phyloP scores from a whole-genome alignment of 2,329 filamentous ascomycete genomes.

The Beauveria brongniartii region DNA sequence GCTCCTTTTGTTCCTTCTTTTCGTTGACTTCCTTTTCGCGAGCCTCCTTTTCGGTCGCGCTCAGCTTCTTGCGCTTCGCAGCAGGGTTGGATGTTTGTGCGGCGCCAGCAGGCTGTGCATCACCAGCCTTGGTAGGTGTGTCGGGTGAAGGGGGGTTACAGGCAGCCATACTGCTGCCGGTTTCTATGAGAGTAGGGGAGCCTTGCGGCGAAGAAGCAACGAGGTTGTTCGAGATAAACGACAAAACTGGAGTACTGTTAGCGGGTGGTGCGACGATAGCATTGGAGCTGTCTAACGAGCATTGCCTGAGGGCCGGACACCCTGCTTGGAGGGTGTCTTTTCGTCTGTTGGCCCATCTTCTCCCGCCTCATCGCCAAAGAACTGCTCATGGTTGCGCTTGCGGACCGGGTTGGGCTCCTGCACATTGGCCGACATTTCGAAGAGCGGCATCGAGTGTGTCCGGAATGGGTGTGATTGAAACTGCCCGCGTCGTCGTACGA shows the following conservation, averaged over 20 bases:
- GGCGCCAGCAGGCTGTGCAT: slow-evolving; percentile 17
- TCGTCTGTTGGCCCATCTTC: slow-evolving; percentile 15
- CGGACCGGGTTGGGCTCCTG: slow-evolving; percentile 32
- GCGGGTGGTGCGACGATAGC: too few species aligned
- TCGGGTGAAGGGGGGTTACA: slow-evolving; percentile 28
- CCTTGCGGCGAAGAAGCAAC: slow-evolving; percentile 22
- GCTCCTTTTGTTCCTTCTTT: slow-evolving; percentile 27
- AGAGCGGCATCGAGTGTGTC: slow-evolving; percentile 35
- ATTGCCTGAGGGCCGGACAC: slow-evolving; percentile 17
- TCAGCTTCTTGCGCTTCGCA: slow-evolving; percentile 37
- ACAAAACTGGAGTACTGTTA: slow-evolving; percentile 18
- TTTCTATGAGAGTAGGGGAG: slow-evolving; percentile 33
- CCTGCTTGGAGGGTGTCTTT: slow-evolving; percentile 14
- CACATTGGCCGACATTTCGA: slow-evolving; percentile 39
- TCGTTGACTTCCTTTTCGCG: slow-evolving; percentile 29
- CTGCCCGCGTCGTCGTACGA: too few species aligned
- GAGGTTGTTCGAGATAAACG: slow-evolving; percentile 17
- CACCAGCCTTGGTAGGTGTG: slow-evolving; percentile 23
- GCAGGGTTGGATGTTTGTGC: slow-evolving; percentile 16
- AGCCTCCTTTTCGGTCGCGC: slow-evolving; percentile 31
- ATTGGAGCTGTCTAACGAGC: slow-evolving; percentile 16
- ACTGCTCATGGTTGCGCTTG: slow-evolving; percentile 42
- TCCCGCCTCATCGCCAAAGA: slow-evolving; percentile 25
- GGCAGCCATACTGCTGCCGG: slow-evolving; percentile 32
- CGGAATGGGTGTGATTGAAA: too few species aligned